Evolutionary conservation across 2,329 filamentous ascomycete species (phyloP), one percentile per base, ranked within the genome.

Genomic region (Pyrenophora teres): DNA sequence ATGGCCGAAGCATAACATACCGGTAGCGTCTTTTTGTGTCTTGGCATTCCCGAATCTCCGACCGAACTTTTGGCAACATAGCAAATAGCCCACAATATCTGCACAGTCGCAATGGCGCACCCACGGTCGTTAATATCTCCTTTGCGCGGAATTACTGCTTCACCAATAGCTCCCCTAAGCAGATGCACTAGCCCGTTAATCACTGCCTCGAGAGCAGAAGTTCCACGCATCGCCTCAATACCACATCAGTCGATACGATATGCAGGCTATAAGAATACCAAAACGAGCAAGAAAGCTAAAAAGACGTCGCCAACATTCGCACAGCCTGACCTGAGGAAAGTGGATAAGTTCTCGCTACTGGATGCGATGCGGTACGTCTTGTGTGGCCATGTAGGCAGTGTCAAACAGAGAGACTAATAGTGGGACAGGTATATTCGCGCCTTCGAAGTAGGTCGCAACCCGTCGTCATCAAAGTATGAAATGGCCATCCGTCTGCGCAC

Each of bases 361-460:
- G 94, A 99, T 78, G 95, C 94, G 13, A 94, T 99, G 85, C 85
- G 92, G 90, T 91, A 77, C 51, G 81, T 70, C 7, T 31, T 2
- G 6, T n/a, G 10, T 18, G 6, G 12, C 9, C 4, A 4, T 46
- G 5, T 15, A 16, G 7, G 35, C 4, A 3, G 16, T 18, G 10
- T 19, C 8, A 25, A 7, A 3, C 30, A 27, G 18, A 40, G 25
- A 25, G 35, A 15, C 39, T 52, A 37, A 52, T 31, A 27, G 18
- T n/a, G 7, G 36, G 37, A 37, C 15, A 96, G 92, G 71, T 94
- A 96, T 72, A 85, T 99, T 60, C 90, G 91, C 67, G 93, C 94
- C 40, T 87, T 88, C 68, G 94, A 99, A 83, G 92, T 97, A 64
- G 93, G 94, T 68, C 85, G 85, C 46, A 83, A 87, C 41, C 88